Conservation (phyloP, 2,329 filamentous ascomycete species). For the Calcarisporium arbuscula region DNA sequence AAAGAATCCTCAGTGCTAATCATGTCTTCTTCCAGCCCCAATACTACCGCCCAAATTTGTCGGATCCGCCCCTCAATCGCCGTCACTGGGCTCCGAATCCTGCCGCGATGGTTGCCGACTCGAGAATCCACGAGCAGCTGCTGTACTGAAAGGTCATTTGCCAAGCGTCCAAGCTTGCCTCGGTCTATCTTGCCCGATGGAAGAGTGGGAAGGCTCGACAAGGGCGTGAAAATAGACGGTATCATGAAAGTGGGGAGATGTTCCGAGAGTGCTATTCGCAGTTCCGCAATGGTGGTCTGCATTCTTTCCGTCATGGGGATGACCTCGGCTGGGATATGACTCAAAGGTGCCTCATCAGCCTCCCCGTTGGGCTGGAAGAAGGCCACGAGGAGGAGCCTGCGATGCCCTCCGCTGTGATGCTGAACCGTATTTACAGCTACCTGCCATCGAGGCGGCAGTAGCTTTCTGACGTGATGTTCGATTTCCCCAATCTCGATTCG, state of each 20-base stretch:
- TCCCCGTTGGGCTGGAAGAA: neutral
- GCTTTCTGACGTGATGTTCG: constrained; percentile 4
- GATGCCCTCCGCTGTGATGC: neutral
- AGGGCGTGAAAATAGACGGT: neutral
- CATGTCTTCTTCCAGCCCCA: neutral
- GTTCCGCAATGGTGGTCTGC: neutral
- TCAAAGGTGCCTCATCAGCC: neutral
- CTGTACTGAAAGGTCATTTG: neutral
- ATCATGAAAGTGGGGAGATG: neutral
- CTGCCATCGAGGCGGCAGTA: neutral
- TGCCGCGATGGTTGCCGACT: neutral
- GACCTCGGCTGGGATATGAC: neutral
- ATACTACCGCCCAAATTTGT: neutral
- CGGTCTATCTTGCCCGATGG: neutral
- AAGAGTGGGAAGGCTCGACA: neutral
- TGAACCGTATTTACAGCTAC: neutral
- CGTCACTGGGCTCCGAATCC: neutral
- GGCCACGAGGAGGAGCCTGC: neutral
- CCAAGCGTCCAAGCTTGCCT: neutral
- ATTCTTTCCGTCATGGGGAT: neutral
- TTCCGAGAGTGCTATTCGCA: neutral
- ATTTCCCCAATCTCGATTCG: constrained; percentile 36
- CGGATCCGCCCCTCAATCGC: neutral
- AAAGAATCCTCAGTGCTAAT: neutral
- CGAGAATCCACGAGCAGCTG: neutral